These are phyloP conservation scores for Lipomyces orientalis DNA, from an alignment of 805 yeast species.

Conservation along the genomic window DNA sequence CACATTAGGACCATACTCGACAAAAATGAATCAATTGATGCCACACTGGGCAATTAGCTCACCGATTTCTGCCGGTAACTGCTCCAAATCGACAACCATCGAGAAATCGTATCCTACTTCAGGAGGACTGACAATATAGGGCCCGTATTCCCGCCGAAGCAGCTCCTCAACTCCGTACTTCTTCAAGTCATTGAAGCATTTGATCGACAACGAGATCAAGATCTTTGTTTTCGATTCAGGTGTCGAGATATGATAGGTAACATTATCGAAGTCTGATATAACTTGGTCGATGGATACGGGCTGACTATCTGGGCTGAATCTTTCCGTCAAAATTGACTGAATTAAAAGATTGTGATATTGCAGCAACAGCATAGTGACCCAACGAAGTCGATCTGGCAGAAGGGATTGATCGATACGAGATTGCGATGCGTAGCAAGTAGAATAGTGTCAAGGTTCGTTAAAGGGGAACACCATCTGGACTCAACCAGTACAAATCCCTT, in stretches of 20 bases:
- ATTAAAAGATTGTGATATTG: slow-evolving; percentile 83
- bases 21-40: neutral
- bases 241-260: slow-evolving; percentile 91
- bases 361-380: slow-evolving; percentile 71
- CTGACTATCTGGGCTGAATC: slow-evolving; percentile 55
- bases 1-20: neutral
- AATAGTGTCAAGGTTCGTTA: neutral
- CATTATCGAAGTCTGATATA: slow-evolving; percentile 93
- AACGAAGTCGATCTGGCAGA: neutral
- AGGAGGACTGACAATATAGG: slow-evolving; percentile 54
- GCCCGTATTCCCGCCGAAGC: slow-evolving; percentile 56
- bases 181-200: slow-evolving; percentile 75
- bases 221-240: slow-evolving; percentile 72
- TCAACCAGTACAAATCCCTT: neutral
- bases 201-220: slow-evolving; percentile 71
- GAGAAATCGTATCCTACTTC: slow-evolving; percentile 88
- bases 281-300: slow-evolving; percentile 69
- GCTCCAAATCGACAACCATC: slow-evolving; percentile 64
- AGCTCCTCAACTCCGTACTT: slow-evolving; percentile 60
- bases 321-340: slow-evolving; percentile 77
- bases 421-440: neutral
- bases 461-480: neutral
- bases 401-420: neutral
- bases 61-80: slow-evolving; percentile 46
- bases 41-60: neutral